Conservation (phyloP, 164 flowering plant species). For the Dillenia suffruticosa region DNA sequence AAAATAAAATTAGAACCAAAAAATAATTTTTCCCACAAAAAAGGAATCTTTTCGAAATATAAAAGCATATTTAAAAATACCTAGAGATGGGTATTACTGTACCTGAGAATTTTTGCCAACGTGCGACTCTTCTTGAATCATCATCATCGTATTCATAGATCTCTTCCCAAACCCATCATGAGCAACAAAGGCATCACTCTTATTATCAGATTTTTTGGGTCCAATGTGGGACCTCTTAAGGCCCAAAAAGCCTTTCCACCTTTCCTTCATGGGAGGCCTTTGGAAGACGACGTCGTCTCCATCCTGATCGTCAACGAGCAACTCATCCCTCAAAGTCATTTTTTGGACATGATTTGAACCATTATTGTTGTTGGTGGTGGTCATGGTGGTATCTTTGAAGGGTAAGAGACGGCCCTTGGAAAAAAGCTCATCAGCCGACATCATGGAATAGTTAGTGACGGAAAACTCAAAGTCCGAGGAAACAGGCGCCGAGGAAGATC, state of each 20-base stretch:
- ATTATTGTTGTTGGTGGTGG: conserved; percentile 1
- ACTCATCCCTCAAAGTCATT: conserved; percentile 58
- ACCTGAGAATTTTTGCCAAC: conserved; percentile 28
- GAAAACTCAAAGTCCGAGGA: conserved; percentile 77
- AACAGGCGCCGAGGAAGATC: conserved; percentile 43
- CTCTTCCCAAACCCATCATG: no score
- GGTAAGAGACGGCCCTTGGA: conserved; percentile 65
- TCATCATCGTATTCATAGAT: conserved; percentile 21
- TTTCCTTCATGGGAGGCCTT: conserved; percentile 30
- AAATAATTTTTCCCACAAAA: no score
- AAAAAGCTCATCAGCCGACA: conserved; percentile 70
- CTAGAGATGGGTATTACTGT: neutral
- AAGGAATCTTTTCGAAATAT: neutral
- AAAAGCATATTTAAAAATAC: neutral
- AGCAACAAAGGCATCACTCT: conserved; percentile 7
- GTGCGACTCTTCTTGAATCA: conserved; percentile 16
- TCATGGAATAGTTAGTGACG: conserved; percentile 40
- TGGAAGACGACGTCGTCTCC: conserved; percentile 16
- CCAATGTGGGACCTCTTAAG: conserved; percentile 30
- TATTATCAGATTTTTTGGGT: conserved; percentile 28
- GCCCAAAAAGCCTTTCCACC: conserved; percentile 61
- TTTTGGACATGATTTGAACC: conserved; percentile 4
- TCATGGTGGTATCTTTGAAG: conserved; percentile 24
- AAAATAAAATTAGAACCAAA: no score
- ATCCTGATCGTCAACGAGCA: conserved; percentile 32